Evolutionary conservation across 2,329 filamentous ascomycete genomes (phyloP).

Genomic region (Magnaporthiopsis rhizophila): DNA sequence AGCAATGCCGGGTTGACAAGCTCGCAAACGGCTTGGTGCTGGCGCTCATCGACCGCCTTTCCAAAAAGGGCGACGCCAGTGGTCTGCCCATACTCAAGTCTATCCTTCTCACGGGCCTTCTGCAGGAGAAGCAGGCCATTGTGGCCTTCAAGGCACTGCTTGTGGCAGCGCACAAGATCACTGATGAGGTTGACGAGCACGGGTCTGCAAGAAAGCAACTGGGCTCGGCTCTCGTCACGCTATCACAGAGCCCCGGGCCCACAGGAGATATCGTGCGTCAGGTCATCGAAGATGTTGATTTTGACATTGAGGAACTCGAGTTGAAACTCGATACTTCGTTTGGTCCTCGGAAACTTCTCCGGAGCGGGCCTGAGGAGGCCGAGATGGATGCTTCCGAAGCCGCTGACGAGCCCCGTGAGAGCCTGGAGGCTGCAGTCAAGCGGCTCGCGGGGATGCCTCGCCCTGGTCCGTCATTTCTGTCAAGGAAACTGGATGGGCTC

Average conservation of each 20-base stretch:
- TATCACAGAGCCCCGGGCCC: conserved; percentile 52
- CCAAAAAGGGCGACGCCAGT: conserved; percentile 49
- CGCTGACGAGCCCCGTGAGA: conserved; percentile 25
- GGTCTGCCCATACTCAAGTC: conserved; percentile 53
- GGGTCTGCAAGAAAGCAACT: conserved; percentile 54
- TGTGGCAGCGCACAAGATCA: conserved; percentile 48
- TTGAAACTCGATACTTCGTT: conserved; percentile 65
- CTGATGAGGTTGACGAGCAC: conserved; percentile 44
- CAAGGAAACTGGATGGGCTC: conserved; percentile 39
- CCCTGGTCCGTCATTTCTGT: conserved; percentile 40
- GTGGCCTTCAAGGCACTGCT: conserved; percentile 60
- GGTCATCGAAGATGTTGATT: conserved; percentile 57
- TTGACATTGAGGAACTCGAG: conserved; percentile 69
- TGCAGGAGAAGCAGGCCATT: conserved; percentile 55
- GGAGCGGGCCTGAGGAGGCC: conserved; percentile 36
- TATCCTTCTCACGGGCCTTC: conserved; percentile 49
- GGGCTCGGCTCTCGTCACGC: conserved; percentile 56
- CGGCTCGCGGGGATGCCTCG: conserved; percentile 24
- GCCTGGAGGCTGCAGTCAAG: conserved; percentile 29
- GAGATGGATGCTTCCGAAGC: conserved; percentile 25
- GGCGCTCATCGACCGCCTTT: conserved; percentile 53
- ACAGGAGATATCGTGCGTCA: conserved; percentile 56
- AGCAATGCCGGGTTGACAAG: conserved; percentile 60
- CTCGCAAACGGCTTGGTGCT: conserved; percentile 65
- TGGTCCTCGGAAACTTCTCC: conserved; percentile 43